Conservation (phyloP, 768 basidiomycete species). For the Pleurotus ostreatus region DNA sequence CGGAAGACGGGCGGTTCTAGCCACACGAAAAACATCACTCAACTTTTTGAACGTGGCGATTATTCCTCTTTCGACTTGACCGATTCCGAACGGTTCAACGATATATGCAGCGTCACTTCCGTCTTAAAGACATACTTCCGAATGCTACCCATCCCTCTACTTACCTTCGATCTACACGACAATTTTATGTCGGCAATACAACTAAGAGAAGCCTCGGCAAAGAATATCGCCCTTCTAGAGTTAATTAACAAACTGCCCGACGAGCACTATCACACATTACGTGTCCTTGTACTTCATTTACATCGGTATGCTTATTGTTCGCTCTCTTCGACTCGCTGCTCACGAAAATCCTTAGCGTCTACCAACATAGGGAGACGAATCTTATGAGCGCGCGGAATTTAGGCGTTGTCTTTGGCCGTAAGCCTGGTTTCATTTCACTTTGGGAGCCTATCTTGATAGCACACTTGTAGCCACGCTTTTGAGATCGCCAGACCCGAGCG, state of each 20-base stretch:
- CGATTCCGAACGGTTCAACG: constrained; percentile 90
- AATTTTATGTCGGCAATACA: constrained; percentile 78
- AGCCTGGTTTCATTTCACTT: constrained; percentile 29
- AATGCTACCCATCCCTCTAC: constrained; percentile 82
- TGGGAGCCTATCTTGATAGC: constrained; percentile 4
- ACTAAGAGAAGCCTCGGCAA: constrained; percentile 58
- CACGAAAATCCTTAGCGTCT: constrained; percentile 38
- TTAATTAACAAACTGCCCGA: constrained; percentile 75
- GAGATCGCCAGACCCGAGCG: constrained; percentile 78
- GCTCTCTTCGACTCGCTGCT: constrained; percentile 5
- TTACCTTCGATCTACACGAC: constrained; percentile 90
- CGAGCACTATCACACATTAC: constrained; percentile 85
- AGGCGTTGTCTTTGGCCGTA: constrained; percentile 98
- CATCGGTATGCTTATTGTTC: constrained; percentile 56
- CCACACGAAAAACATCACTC: constrained; percentile 90
- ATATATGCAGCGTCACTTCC: constrained; percentile 94
- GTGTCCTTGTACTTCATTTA: constrained; percentile 81
- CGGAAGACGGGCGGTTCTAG: constrained; percentile 94
- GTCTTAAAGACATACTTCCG: constrained; percentile 97
- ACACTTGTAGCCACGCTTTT: constrained; percentile 80
- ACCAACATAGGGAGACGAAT: constrained; percentile 66
- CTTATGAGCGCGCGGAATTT: constrained; percentile 94
- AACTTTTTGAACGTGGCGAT: constrained; percentile 91
- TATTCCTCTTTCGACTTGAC: constrained; percentile 84
- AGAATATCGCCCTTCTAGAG: constrained; percentile 57